These are phyloP conservation scores for Blastosporella zonata DNA, from an alignment of 1,284 basidiomycete species.

Conservation along the genomic window DNA sequence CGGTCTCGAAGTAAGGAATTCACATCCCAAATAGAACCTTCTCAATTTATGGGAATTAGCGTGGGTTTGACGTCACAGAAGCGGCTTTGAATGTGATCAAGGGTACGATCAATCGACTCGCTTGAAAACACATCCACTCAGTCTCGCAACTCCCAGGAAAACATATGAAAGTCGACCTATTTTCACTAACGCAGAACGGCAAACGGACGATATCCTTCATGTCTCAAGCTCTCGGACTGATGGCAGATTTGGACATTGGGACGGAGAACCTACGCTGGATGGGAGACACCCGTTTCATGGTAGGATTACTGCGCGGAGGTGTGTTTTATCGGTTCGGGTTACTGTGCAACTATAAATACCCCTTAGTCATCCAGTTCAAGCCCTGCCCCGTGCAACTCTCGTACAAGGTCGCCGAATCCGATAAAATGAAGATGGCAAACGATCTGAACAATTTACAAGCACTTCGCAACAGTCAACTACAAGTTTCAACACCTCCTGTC, in stretches of 20 bases:
- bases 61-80: conserved; percentile 71
- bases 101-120: conserved; percentile 46
- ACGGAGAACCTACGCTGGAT: conserved; percentile 91
- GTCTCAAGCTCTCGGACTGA: conserved; percentile 84
- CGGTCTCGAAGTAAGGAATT: conserved; percentile 51
- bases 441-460: conserved; percentile 37
- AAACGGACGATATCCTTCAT: conserved; percentile 84
- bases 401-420: conserved; percentile 66
- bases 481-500: background rate
- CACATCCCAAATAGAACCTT: background rate
- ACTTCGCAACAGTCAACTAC: conserved; percentile 20
- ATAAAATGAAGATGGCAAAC: conserved; percentile 73
- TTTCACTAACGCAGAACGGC: conserved; percentile 71
- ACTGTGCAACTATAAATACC: background rate
- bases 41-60: conserved; percentile 31
- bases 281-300: conserved; percentile 89
- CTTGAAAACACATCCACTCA: background rate
- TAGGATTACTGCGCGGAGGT: conserved; percentile 79
- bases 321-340: conserved; percentile 20
- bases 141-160: conserved; percentile 41
- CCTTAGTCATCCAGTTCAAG: conserved; percentile 60
- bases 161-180: conserved; percentile 78
- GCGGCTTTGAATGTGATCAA: conserved; percentile 88
- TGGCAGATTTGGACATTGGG: conserved; percentile 88
- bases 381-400: conserved; percentile 69